Conservation (phyloP, 805 yeast species). For the Suhomyces kilbournensis region DNA sequence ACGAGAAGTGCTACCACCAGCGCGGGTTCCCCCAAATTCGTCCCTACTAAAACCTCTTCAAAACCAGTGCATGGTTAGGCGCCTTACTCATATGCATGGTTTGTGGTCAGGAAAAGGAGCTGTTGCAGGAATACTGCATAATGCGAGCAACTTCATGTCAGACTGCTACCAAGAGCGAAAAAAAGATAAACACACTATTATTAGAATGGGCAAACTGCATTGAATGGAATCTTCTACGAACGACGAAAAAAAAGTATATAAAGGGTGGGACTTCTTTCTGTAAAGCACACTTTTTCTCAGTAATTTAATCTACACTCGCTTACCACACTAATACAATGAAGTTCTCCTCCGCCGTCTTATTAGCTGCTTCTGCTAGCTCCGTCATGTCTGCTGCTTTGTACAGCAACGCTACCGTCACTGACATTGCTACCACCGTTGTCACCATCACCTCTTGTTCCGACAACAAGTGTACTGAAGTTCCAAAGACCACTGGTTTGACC, state of each 20-base stretch:
- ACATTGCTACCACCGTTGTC: constrained; percentile 20
- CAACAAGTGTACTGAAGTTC: constrained; percentile 19
- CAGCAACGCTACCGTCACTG: constrained; percentile 19
- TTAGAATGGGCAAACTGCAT: background rate
- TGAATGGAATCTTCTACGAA: background rate
- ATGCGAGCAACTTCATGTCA: background rate
- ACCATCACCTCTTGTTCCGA: constrained; percentile 29
- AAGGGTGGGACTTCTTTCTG: background rate
- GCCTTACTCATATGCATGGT: background rate
- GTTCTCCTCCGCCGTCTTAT: constrained; percentile 30
- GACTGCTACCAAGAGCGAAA: background rate
- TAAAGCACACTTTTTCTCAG: background rate
- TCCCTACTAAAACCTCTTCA: background rate
- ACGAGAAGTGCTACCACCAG: background rate
- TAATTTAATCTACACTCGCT: background rate
- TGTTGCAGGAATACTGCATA: background rate
- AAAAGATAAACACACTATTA: constrained; percentile 2
- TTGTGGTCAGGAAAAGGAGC: background rate
- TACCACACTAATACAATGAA: constrained; percentile 22
- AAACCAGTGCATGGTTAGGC: background rate
- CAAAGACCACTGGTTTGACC: constrained; percentile 24
- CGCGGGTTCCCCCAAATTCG: background rate
- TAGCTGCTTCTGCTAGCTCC: constrained; percentile 16
- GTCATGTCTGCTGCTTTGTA: constrained; percentile 29
- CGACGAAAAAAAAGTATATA: background rate